Conservation (phyloP, 768 basidiomycete genomes). For the Rhodotorula babjevae region DNA sequence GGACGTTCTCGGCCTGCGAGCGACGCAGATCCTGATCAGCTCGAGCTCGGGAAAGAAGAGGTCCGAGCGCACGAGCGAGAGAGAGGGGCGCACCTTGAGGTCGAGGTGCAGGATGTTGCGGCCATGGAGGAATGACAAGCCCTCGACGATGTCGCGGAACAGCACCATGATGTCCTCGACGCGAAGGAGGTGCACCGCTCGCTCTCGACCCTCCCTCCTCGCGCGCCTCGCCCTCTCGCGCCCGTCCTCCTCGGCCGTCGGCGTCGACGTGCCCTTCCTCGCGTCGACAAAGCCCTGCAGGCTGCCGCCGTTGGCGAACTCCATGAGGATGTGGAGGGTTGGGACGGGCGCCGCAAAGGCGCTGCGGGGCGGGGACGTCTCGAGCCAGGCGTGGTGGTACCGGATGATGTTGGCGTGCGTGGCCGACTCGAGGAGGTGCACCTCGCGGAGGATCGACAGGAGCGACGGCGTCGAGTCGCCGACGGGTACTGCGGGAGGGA, state of each 20-base stretch:
- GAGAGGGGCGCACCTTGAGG: constrained; percentile 28
- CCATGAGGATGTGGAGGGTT: constrained; percentile 50
- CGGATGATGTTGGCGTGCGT: constrained; percentile 50
- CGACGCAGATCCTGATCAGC: too few species aligned
- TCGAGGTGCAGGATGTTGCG: constrained; percentile 37
- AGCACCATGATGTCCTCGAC: constrained; percentile 46
- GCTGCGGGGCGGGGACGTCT: constrained; percentile 32
- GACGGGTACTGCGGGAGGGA: constrained; percentile 43
- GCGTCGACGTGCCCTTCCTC: neutral
- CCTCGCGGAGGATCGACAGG: constrained; percentile 46
- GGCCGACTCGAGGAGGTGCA: constrained; percentile 47
- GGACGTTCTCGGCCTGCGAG: constrained; percentile 35
- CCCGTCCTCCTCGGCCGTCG: neutral
- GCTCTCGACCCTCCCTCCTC: neutral
- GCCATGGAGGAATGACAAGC: constrained; percentile 46
- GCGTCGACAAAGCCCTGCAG: constrained; percentile 36
- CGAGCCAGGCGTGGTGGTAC: constrained; percentile 51
- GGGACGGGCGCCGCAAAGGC: constrained; percentile 37
- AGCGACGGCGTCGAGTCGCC: constrained; percentile 47
- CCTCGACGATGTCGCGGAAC: constrained; percentile 48
- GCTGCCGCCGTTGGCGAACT: constrained; percentile 49
- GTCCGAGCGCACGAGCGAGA: neutral
- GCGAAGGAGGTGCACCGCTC: constrained; percentile 45
- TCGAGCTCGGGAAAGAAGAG: neutral
- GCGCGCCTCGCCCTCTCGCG: neutral